Conservation (phyloP, 768 basidiomycete genomes). For the Rhodotorula diobovata region DNA sequence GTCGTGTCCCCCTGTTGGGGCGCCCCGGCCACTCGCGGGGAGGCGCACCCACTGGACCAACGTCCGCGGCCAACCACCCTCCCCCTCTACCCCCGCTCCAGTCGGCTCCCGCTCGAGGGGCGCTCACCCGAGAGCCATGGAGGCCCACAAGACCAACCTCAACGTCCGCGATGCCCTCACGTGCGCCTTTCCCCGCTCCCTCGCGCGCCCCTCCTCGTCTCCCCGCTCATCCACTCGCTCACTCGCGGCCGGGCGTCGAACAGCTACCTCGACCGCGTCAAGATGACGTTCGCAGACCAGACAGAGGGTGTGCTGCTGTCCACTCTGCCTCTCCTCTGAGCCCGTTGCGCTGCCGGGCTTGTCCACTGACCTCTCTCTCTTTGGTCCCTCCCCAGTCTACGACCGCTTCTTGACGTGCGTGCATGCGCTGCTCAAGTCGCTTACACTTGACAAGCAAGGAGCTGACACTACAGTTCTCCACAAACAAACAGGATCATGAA, state of each 20-base stretch:
- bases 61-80: neutral
- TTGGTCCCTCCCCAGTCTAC: constrained; percentile 19
- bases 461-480: constrained; percentile 42
- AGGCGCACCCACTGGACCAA: too few species aligned
- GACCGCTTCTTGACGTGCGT: constrained; percentile 39
- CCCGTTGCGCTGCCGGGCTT: too few species aligned
- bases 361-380: neutral
- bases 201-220: neutral
- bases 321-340: too few species aligned
- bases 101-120: neutral
- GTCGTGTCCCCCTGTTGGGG: too few species aligned
- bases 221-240: neutral
- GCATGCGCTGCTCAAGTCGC: constrained; percentile 53
- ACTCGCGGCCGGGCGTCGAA: neutral
- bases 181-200: neutral
- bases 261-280: constrained; percentile 47
- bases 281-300: constrained; percentile 44
- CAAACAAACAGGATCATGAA: constrained; percentile 72
- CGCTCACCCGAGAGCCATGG: constrained; percentile 8
- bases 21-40: too few species aligned
- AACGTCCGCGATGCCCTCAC: constrained; percentile 37
- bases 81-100: neutral
- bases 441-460: constrained; percentile 44
- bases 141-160: constrained; percentile 25
- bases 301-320: constrained; percentile 20